Conservation (phyloP, 805 yeast genomes). For the Wickerhamomyces sydowiorum region DNA sequence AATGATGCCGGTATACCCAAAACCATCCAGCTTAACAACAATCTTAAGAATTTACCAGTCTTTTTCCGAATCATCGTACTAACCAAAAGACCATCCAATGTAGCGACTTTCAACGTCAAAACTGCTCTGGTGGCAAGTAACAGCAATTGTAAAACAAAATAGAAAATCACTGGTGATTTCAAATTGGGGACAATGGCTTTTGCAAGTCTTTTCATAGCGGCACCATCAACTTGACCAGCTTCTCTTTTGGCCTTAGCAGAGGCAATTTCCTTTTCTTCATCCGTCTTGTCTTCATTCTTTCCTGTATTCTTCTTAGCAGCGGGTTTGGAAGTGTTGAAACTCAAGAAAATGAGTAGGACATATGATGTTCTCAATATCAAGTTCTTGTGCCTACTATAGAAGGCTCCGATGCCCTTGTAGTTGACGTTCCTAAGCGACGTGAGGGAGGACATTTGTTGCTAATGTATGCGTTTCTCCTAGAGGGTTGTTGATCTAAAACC, state of each 20-base stretch:
- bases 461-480: no score
- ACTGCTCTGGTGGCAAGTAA: conserved; percentile 64
- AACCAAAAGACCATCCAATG: conserved; percentile 79
- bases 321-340: neutral
- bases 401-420: neutral
- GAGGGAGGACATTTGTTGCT: no score
- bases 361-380: neutral
- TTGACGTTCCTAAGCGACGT: neutral
- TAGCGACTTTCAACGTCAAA: conserved; percentile 76
- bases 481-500: neutral
- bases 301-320: neutral
- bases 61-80: conserved; percentile 72
- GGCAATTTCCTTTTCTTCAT: neutral
- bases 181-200: conserved; percentile 18
- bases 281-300: neutral
- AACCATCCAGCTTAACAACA: conserved; percentile 71
- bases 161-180: conserved; percentile 19
- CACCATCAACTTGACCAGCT: conserved; percentile 10
- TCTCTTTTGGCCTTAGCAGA: neutral
- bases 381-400: conserved; percentile 1
- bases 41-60: conserved; percentile 55
- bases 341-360: neutral
- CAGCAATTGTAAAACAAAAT: conserved; percentile 19
- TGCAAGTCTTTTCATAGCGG: conserved; percentile 8
- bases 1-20: conserved; percentile 84